A percentile compares a stretch with the other conserved stretches of the same genome.
Conservation (phyloP, 2,329 filamentous ascomycete genomes). For the Elsinoe ampelina region DNA sequence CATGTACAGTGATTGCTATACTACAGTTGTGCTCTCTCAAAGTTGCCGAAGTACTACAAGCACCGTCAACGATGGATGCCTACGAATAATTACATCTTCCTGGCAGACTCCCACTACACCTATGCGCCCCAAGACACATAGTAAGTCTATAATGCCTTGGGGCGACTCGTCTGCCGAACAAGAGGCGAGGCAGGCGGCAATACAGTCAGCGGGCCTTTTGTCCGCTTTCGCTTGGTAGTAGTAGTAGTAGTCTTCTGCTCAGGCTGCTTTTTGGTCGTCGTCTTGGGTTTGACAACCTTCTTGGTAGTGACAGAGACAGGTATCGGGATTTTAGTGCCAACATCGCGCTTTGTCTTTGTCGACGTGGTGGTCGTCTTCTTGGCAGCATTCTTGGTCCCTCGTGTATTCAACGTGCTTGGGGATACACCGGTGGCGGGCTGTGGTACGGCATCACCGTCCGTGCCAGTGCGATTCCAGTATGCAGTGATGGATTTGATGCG, state of each 20-base stretch:
- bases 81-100: no score
- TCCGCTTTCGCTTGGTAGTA: neutral
- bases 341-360: neutral
- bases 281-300: neutral
- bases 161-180: no score
- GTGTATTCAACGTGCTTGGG: neutral
- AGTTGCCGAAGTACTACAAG: no score
- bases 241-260: neutral
- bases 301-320: neutral
- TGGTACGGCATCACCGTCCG: neutral
- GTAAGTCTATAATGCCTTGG: no score
- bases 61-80: no score
- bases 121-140: no score
- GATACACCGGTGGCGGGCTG: neutral
- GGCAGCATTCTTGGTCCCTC: neutral
- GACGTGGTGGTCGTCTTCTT: neutral
- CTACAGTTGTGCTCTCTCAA: neutral
- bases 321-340: neutral
- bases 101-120: no score
- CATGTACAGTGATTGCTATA: no score
- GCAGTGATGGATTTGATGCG: slow-evolving; percentile 62
- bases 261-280: neutral
- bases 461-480: slow-evolving; percentile 55
- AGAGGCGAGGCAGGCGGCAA: no score
- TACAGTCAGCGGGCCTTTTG: no score